A percentile compares a stretch with the other conserved stretches of the same genome.
Conservation (phyloP, 352 stramenopile genomes). For the Phytophthora macrochlamydospora region DNA sequence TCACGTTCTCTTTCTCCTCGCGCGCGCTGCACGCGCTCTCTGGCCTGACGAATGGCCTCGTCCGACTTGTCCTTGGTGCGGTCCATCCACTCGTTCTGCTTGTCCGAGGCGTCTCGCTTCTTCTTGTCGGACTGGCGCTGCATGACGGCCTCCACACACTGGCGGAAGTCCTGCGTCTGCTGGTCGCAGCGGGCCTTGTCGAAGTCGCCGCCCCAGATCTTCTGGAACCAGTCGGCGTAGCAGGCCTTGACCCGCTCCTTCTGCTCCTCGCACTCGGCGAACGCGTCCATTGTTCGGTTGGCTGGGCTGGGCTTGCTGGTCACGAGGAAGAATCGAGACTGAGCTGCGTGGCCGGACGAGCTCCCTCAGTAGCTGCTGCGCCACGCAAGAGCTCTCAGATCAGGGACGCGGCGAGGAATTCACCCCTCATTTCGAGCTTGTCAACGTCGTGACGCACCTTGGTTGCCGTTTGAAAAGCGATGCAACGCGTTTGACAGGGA, state of each 20-base stretch:
- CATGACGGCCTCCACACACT: conserved; percentile 74
- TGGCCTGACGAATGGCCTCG: conserved; percentile 25
- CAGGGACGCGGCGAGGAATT: conserved; percentile 16
- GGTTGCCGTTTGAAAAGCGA: neutral
- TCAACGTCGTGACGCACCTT: too few species aligned
- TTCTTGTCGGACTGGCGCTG: conserved; percentile 37
- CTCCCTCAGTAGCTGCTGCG: neutral
- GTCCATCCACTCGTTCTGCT: conserved; percentile 64
- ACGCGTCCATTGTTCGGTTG: conserved; percentile 36
- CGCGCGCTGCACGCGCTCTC: conserved; percentile 26
- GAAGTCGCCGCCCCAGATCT: conserved; percentile 69
- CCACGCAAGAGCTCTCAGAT: neutral
- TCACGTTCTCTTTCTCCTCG: conserved; percentile 39
- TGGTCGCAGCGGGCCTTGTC: conserved; percentile 69
- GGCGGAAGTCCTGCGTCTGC: conserved; percentile 71
- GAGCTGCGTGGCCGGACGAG: conserved; percentile 4
- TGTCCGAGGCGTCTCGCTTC: conserved; percentile 11
- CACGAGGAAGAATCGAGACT: conserved; percentile 31
- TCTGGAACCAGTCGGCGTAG: conserved; percentile 86
- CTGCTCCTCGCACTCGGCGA: conserved; percentile 72
- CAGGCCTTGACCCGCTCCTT: conserved; percentile 84
- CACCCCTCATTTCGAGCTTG: neutral
- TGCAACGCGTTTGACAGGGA: neutral
- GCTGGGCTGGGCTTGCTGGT: neutral
- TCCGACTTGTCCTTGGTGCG: conserved; percentile 45